Conservation (phyloP, 1,284 basidiomycete species). For the Sanghuangporus weigelae region DNA sequence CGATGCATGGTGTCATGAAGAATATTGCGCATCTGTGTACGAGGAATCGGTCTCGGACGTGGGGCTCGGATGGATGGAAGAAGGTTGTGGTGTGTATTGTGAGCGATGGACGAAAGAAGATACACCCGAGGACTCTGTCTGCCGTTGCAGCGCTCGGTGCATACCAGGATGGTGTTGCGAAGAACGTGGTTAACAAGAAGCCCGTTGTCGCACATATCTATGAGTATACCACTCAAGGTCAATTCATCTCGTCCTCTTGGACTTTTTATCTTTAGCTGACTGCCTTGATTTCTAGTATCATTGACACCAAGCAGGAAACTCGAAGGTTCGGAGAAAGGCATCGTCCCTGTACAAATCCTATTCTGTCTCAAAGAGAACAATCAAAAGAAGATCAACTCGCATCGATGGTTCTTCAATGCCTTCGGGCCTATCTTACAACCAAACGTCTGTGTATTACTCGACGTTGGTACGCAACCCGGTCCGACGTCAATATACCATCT, state of each 20-base stretch:
- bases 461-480: conserved; percentile 92
- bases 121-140: conserved; percentile 80
- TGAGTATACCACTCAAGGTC: conserved; percentile 89
- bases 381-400: conserved; percentile 92
- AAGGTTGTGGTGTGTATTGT: conserved; percentile 66
- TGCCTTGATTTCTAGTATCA: conserved; percentile 49
- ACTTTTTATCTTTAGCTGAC: not conserved
- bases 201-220: conserved; percentile 91
- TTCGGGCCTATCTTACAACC: conserved; percentile 75
- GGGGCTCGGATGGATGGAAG: conserved; percentile 97
- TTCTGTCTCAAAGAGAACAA: conserved; percentile 95
- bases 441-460: conserved; percentile 91
- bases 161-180: conserved; percentile 87
- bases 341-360: conserved; percentile 87
- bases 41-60: conserved; percentile 81
- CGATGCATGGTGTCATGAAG: conserved; percentile 92
- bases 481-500: conserved; percentile 89
- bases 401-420: conserved; percentile 91
- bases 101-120: conserved; percentile 62
- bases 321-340: conserved; percentile 73
- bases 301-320: conserved; percentile 80
- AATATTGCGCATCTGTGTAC: conserved; percentile 82
- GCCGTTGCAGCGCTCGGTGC: conserved; percentile 86
- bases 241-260: conserved; percentile 25
- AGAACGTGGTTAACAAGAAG: conserved; percentile 84